Conservation (phyloP, 306 rosid genomes). For the Gastrolobium bilobum region DNA sequence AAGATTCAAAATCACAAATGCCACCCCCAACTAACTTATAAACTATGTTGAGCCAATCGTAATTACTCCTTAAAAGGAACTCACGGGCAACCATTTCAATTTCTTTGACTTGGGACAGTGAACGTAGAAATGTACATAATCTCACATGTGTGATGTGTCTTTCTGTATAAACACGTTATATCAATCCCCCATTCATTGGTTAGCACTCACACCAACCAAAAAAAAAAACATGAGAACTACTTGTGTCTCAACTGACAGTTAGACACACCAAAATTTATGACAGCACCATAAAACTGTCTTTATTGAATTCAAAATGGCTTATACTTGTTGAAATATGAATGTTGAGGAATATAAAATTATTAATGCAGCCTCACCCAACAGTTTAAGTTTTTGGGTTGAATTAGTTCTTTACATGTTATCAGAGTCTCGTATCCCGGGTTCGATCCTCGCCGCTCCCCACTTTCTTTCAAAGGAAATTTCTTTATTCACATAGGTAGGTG, state of each 20-base stretch:
- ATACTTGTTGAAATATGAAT: not conserved
- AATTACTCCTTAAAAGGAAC: not conserved
- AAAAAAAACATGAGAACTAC: not conserved
- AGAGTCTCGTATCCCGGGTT: too few species aligned
- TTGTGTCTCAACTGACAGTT: not conserved
- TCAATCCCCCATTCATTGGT: not conserved
- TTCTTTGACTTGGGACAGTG: not conserved
- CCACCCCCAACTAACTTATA: slow-evolving; percentile 58
- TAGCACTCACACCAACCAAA: not conserved
- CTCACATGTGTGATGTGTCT: slow-evolving; percentile 5
- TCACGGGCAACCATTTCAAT: not conserved
- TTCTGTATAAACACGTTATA: not conserved
- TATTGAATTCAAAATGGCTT: not conserved
- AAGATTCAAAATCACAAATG: slow-evolving; percentile 24
- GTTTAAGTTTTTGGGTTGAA: too few species aligned
- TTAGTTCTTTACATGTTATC: too few species aligned
- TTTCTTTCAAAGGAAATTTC: too few species aligned
- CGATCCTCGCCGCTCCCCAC: too few species aligned
- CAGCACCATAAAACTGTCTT: not conserved
- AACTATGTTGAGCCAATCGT: not conserved
- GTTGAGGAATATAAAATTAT: too few species aligned
- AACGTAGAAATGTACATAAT: not conserved
- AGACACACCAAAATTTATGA: not conserved
- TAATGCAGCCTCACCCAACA: too few species aligned
- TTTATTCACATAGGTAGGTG: too few species aligned